Evolutionary conservation across 345 rosid species (phyloP), one percentile per base, ranked within the genome.

Genomic region (Pseudoturritis turrita): DNA sequence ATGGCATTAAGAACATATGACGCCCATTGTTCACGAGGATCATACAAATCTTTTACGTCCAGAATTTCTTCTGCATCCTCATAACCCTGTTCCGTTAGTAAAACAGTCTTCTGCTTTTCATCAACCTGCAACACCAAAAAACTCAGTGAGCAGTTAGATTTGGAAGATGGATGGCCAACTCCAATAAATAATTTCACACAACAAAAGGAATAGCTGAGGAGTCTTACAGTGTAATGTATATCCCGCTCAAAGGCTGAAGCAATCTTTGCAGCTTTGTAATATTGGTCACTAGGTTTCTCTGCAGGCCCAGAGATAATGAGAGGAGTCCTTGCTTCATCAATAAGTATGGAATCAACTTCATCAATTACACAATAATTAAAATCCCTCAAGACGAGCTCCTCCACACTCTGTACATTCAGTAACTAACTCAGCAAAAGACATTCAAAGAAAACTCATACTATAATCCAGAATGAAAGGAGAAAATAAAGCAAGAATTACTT

Each of bases 291-390:
- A 13, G 98, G 98, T 82, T 87, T 94, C 83, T 94, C 98, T 53
- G 98, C 98, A 45, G 90, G 85, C 40, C 98, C 97, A 56, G 97
- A 91, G 77, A 89, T 91, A 78, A 91, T 89, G 39, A 94, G 91
- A 53, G 98, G 98, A 65, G 98, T 94, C 75, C 98, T 89, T 82
- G 98, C 98, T 82, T 94, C 98, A 82, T 94, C 97, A 77, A 89
- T 88, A 70, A 94, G 97, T 80, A 94, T 94, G 74, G 98, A 94
- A 80, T 94, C 98, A 62, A 94, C 97, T 86, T 94, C 98, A 57
- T 94, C 98, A 67, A 91, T 94, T 26, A 94, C 74, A 81, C 95
- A 91, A 80, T 82, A 94, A 80, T 87, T 94, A 83, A 94, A 94
- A 62, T 82, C 84, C 83, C 98, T 89, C 77, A 94, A 65, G 78